phyloP scores from a whole-genome alignment of 2,329 filamentous ascomycete genomes.

The Pezicula radicicola region DNA sequence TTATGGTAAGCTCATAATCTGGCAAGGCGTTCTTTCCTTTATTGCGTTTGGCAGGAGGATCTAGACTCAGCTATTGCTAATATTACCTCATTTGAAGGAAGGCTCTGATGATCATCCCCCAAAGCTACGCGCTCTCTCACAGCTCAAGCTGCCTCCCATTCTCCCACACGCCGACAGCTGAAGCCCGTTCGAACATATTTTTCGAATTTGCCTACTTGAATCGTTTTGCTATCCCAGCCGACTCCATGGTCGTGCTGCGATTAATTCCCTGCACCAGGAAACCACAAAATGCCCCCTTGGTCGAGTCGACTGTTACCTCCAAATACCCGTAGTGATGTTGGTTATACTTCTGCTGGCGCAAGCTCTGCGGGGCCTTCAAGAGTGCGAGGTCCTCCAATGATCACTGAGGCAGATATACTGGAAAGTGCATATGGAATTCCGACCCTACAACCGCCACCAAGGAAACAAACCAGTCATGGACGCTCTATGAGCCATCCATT shows the following conservation, averaged over 20 bases:
- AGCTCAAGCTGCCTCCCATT: too few species aligned
- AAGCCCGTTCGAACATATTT: too few species aligned
- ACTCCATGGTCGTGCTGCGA: conserved; percentile 17
- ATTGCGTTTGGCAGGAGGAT: background rate
- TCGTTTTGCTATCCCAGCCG: background rate
- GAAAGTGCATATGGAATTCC: conserved; percentile 28
- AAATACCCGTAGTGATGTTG: conserved; percentile 20
- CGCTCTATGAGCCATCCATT: conserved; percentile 77
- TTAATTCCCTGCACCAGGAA: conserved; percentile 8
- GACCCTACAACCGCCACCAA: conserved; percentile 14
- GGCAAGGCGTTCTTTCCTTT: background rate
- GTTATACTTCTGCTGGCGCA: conserved; percentile 3
- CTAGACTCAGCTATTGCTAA: too few species aligned
- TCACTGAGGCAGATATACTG: conserved; percentile 28
- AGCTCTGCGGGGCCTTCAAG: conserved; percentile 15
- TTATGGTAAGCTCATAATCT: background rate
- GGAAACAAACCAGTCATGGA: conserved; percentile 17
- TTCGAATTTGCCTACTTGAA: too few species aligned
- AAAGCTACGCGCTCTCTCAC: background rate
- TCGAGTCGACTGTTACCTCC: conserved; percentile 24
- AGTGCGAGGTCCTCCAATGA: conserved; percentile 13
- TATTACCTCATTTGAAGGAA: background rate
- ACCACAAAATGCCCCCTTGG: conserved; percentile 29
- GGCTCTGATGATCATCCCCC: background rate
- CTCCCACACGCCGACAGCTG: too few species aligned